Conservation (phyloP, 768 basidiomycete genomes). For the Psilocybe azurescens region DNA sequence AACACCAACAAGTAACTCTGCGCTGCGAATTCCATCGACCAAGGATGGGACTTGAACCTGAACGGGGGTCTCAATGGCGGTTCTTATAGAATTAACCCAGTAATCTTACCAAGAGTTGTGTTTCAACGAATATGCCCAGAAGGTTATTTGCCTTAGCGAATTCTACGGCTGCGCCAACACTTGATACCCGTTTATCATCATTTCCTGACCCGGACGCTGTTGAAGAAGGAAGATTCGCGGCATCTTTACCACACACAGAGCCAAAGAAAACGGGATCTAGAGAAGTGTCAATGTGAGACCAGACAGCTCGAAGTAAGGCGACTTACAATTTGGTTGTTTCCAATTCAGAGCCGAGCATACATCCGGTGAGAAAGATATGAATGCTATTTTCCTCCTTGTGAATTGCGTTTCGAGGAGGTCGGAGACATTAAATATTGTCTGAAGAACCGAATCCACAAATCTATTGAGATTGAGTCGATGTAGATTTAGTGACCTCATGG, state of each 20-base stretch:
- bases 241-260: conserved; percentile 78
- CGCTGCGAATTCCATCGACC: conserved; percentile 86
- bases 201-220: conserved; percentile 32
- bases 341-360: conserved; percentile 93
- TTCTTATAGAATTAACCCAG: conserved; percentile 8
- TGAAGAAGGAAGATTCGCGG: conserved; percentile 39
- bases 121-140: conserved; percentile 89
- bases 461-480: conserved; percentile 73
- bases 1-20: conserved; percentile 86
- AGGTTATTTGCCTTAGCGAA: conserved; percentile 94
- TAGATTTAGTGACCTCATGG: conserved; percentile 45
- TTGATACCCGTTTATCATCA: conserved; percentile 59
- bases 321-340: conserved; percentile 98
- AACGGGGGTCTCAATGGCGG: conserved; percentile 6
- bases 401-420: conserved; percentile 52
- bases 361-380: conserved; percentile 90
- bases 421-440: conserved; percentile 77
- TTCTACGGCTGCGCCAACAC: conserved; percentile 90
- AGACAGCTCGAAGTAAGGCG: conserved; percentile 7
- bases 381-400: conserved; percentile 81
- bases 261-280: conserved; percentile 96
- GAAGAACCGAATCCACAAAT: conserved; percentile 85
- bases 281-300: not conserved
- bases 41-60: conserved; percentile 90
- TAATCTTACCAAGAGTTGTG: conserved; percentile 76